Evolutionary conservation across 2,329 filamentous ascomycete genomes (phyloP).

Genomic region (Alternaria tenuissima): DNA sequence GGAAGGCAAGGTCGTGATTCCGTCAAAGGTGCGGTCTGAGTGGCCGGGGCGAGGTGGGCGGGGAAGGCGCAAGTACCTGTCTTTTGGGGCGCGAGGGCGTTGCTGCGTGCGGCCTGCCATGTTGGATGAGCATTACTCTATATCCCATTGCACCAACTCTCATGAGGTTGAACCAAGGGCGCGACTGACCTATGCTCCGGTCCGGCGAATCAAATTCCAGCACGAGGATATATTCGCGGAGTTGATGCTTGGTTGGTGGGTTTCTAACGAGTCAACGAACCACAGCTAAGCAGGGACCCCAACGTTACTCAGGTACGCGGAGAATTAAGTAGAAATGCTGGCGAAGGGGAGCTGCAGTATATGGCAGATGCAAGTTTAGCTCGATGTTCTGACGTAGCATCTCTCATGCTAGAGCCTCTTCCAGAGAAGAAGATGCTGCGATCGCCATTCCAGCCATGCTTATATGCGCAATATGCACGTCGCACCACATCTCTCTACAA

Average conservation of each 20-base stretch:
- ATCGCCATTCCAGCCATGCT: conserved; percentile 31
- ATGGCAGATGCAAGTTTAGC: not conserved
- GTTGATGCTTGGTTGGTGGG: conserved; percentile 29
- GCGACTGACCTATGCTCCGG: conserved; percentile 23
- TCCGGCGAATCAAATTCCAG: conserved; percentile 26
- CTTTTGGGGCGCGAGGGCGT: conserved; percentile 7
- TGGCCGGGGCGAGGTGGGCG: conserved; percentile 41
- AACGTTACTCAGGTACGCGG: conserved; percentile 23
- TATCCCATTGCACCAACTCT: conserved; percentile 11
- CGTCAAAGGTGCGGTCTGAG: conserved; percentile 44
- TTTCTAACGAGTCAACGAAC: conserved; percentile 26
- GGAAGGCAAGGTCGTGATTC: conserved; percentile 44
- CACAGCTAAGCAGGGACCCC: conserved; percentile 27
- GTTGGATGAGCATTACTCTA: conserved; percentile 18
- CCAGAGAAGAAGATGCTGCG: conserved; percentile 3
- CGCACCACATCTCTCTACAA: conserved; percentile 29
- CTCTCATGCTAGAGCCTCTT: conserved; percentile 2
- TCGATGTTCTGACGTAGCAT: not conserved
- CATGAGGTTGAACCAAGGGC: conserved; percentile 10
- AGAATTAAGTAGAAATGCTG: not conserved
- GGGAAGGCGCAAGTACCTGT: conserved; percentile 19
- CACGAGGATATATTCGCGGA: conserved; percentile 21
- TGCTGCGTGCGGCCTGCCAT: conserved; percentile 22
- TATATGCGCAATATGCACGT: conserved; percentile 39
- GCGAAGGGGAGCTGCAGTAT: conserved; percentile 6